Percentiles rank a stretch among this genome's conserved stretches.
Conservation (phyloP, 331 rosid genomes). For the Rhamnella rubrinervis region DNA sequence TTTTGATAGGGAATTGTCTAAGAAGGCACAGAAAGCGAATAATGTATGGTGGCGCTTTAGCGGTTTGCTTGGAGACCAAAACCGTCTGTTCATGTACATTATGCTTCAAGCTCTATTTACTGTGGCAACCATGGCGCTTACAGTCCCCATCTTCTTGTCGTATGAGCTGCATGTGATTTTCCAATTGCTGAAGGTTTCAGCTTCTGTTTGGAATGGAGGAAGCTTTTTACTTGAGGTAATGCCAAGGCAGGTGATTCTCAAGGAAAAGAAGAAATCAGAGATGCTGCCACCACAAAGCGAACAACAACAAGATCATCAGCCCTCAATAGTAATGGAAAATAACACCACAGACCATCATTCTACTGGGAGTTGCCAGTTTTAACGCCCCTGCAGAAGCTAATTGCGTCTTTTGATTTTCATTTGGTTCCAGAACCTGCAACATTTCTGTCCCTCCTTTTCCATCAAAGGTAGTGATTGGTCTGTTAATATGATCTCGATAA, state of each 20-base stretch:
- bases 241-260: slow-evolving; percentile 89
- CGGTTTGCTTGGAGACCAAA: slow-evolving; percentile 88
- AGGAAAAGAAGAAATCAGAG: slow-evolving; percentile 77
- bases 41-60: slow-evolving; percentile 89
- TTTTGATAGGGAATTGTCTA: slow-evolving; percentile 72
- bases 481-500: background rate
- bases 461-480: background rate
- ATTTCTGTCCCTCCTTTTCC: background rate
- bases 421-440: background rate
- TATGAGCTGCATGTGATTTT: slow-evolving; percentile 65
- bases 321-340: slow-evolving; percentile 11
- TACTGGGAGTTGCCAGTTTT: slow-evolving; percentile 20
- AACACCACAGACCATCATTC: slow-evolving; percentile 1
- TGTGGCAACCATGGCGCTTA: slow-evolving; percentile 81
- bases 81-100: slow-evolving; percentile 76
- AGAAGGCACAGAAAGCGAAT: slow-evolving; percentile 92
- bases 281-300: slow-evolving; percentile 34
- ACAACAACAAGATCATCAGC: slow-evolving; percentile 28
- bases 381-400: background rate
- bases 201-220: slow-evolving; percentile 90
- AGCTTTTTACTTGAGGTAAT: slow-evolving; percentile 88
- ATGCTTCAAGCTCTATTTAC: slow-evolving; percentile 76
- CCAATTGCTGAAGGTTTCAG: slow-evolving; percentile 85
- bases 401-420: background rate
- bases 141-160: slow-evolving; percentile 89